Percentiles rank a stretch among this genome's conserved stretches.
phyloP scores from a whole-genome alignment of 2,329 filamentous ascomycete genomes.

The Stromatinia cepivora region DNA sequence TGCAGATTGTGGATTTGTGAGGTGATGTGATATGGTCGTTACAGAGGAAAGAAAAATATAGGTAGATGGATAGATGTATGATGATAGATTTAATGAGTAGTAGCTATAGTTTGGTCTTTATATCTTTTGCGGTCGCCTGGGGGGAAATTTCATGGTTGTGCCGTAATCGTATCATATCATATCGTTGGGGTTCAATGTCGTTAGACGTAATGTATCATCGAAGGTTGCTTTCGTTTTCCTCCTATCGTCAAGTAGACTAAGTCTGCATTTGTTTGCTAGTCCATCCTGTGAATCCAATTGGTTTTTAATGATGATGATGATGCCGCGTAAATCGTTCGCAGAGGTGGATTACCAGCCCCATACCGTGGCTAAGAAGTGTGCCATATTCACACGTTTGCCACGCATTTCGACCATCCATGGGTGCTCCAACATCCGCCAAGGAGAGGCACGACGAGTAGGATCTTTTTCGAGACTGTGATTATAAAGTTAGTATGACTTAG shows the following conservation, averaged over 20 bases:
- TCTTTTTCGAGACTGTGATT: slow-evolving; percentile 84
- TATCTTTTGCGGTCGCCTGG: neutral
- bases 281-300: neutral
- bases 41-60: neutral
- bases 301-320: neutral
- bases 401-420: slow-evolving; percentile 99
- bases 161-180: slow-evolving; percentile 4
- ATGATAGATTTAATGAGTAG: neutral
- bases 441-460: slow-evolving; percentile 78
- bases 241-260: neutral
- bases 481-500: slow-evolving; percentile 25
- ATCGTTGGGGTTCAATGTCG: slow-evolving; percentile 2
- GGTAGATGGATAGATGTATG: neutral
- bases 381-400: slow-evolving; percentile 95
- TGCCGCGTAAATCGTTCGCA: neutral
- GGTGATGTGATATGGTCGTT: neutral
- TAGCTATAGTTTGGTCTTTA: neutral
- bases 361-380: slow-evolving; percentile 86
- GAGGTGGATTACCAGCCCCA: slow-evolving; percentile 77
- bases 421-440: slow-evolving; percentile 98
- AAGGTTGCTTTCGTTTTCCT: neutral
- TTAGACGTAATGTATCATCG: slow-evolving; percentile 8
- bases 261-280: neutral
- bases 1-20: slow-evolving; percentile 4
- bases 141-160: neutral